These are phyloP conservation scores for Tuber aestivum DNA, from an alignment of 495 filamentous ascomycete genomes.

Conservation along the genomic window DNA sequence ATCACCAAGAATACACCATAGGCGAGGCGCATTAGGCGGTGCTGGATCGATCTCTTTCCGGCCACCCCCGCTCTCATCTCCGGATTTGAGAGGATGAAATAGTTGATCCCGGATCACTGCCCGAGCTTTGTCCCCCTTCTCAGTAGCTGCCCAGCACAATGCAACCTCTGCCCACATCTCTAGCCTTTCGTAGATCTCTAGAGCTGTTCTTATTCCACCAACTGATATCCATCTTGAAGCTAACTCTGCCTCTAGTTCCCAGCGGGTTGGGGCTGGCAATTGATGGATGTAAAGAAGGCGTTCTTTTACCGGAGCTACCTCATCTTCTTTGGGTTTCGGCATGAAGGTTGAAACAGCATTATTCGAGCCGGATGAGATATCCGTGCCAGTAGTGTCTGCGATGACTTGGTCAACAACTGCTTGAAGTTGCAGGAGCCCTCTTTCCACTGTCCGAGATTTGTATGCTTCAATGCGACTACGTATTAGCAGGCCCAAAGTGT, in stretches of 20 bases:
- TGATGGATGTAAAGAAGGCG: conserved; percentile 76
- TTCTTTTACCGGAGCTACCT: conserved; percentile 69
- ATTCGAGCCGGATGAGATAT: conserved; percentile 35
- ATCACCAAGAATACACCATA: conserved; percentile 93
- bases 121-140: conserved; percentile 76
- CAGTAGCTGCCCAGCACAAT: conserved; percentile 74
- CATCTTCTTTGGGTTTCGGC: conserved; percentile 64
- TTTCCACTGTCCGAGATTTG: conserved; percentile 74
- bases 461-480: conserved; percentile 84
- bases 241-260: conserved; percentile 90
- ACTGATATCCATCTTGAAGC: conserved; percentile 83
- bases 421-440: conserved; percentile 88
- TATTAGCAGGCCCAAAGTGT: conserved; percentile 84
- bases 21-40: conserved; percentile 73
- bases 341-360: conserved; percentile 66
- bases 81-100: conserved; percentile 51
- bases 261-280: conserved; percentile 74
- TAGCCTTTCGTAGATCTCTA: conserved; percentile 93
- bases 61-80: conserved; percentile 11
- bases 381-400: conserved; percentile 63
- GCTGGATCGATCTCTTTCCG: conserved; percentile 54
- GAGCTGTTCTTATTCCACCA: conserved; percentile 77
- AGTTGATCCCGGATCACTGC: conserved; percentile 69
- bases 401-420: conserved; percentile 94
- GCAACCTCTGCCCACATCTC: conserved; percentile 95